Evolutionary conservation across 2,329 filamentous ascomycete genomes (phyloP).

Genomic region (Fusarium succisae): DNA sequence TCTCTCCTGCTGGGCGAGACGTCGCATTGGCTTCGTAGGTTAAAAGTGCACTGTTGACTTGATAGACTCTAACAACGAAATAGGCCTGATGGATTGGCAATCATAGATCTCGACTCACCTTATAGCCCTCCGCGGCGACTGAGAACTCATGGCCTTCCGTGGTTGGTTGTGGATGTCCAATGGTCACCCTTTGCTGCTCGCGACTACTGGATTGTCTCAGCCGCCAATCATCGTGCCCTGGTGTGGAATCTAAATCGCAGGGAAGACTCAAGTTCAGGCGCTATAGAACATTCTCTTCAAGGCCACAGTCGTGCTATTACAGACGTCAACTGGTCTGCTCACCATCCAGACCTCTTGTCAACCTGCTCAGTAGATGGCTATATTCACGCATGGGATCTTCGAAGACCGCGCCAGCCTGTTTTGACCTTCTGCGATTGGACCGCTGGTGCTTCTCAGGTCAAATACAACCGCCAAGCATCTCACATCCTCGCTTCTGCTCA

Average conservation of each 20-base stretch:
- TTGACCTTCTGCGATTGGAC: constrained; percentile 92
- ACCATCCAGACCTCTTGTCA: constrained; percentile 87
- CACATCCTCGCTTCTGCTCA: constrained; percentile 91
- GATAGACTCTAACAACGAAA: neutral
- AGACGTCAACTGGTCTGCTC: constrained; percentile 94
- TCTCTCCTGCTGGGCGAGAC: constrained; percentile 90
- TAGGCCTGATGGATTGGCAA: constrained; percentile 84
- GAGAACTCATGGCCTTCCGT: constrained; percentile 83
- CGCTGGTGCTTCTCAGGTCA: constrained; percentile 92
- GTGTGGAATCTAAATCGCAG: constrained; percentile 90
- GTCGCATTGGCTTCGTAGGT: constrained; percentile 83
- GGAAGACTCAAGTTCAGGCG: constrained; percentile 74
- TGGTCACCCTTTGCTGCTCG: constrained; percentile 93
- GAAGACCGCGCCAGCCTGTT: constrained; percentile 75
- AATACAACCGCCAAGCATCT: constrained; percentile 90
- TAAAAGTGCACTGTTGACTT: constrained; percentile 3
- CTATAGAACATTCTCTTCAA: constrained; percentile 87
- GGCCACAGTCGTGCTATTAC: constrained; percentile 88
- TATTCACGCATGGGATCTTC: constrained; percentile 91
- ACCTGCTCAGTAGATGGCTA: constrained; percentile 95
- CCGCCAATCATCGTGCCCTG: constrained; percentile 91
- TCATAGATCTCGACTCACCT: constrained; percentile 90
- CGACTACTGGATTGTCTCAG: constrained; percentile 93
- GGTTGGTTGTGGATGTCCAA: constrained; percentile 95
- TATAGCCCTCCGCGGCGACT: constrained; percentile 87